These are phyloP conservation scores for Lathyrus oleraceus DNA, from an alignment of 306 rosid genomes.

Conservation along the genomic window DNA sequence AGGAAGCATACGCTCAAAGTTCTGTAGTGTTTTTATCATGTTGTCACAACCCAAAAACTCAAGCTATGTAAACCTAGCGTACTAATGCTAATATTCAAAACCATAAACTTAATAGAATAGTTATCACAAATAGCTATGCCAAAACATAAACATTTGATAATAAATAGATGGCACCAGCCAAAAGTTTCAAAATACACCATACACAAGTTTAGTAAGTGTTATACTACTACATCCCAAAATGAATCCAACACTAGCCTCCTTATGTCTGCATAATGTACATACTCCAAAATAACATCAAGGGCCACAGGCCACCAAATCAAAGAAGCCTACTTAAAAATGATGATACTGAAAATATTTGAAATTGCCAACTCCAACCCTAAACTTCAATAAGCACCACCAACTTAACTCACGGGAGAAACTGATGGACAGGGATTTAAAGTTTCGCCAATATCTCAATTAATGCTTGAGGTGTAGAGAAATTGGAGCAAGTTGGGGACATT, in stretches of 20 bases:
- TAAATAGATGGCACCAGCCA: not conserved
- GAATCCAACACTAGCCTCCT: not conserved
- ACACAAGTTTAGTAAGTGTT: not conserved
- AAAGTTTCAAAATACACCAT: not conserved
- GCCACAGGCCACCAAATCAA: constrained; percentile 1
- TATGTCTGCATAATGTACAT: constrained; percentile 2
- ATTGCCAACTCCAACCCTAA: not conserved
- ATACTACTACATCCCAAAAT: not conserved
- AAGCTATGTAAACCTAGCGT: not conserved
- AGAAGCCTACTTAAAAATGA: not conserved
- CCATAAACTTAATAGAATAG: not conserved
- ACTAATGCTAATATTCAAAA: not conserved
- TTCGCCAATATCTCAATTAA: not conserved
- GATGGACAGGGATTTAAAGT: not conserved
- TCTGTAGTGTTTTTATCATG: not conserved
- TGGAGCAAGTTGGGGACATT: constrained; percentile 10
- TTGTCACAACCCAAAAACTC: not conserved
- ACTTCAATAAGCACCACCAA: not conserved
- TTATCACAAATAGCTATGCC: not conserved
- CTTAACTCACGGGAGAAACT: not conserved
- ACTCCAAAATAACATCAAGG: constrained; percentile 10
- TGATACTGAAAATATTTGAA: not conserved
- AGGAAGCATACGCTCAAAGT: not conserved
- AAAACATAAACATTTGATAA: not conserved
- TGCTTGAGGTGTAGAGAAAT: not conserved